Percentiles rank a stretch among this genome's conserved stretches.
Conservation (phyloP, 2,329 filamentous ascomycete species). For the Fusarium solani-melongenae region DNA sequence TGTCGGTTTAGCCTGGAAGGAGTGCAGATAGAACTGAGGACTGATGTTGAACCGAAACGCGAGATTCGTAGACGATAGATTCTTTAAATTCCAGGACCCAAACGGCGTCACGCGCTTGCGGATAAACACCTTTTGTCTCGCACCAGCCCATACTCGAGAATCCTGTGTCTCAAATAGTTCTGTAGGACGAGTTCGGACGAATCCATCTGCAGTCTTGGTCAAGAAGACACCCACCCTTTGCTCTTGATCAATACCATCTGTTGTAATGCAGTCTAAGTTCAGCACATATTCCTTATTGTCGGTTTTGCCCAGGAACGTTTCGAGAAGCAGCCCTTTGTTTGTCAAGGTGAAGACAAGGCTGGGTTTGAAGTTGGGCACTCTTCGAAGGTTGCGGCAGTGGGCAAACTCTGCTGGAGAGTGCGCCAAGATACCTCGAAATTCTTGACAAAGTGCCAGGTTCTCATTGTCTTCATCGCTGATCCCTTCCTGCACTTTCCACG, state of each 20-base stretch:
- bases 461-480: background rate
- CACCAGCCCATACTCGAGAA: background rate
- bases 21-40: background rate
- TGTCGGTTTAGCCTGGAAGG: background rate
- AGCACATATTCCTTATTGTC: background rate
- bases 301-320: background rate
- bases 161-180: background rate
- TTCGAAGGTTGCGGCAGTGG: background rate
- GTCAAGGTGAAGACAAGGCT: background rate
- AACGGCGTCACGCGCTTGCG: background rate
- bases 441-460: background rate
- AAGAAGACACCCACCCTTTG: background rate
- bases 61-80: background rate
- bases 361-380: background rate
- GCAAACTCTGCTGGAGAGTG: background rate
- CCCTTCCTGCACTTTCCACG: background rate
- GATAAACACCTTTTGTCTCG: background rate
- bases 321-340: background rate
- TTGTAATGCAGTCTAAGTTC: background rate
- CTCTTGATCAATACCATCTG: background rate
- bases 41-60: background rate
- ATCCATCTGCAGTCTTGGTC: background rate
- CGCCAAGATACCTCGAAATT: background rate
- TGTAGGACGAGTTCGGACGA: background rate
- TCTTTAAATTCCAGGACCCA: background rate